Base-by-base conservation (phyloP, 768 basidiomycete genomes). In the Boletus insuetus region DNA sequence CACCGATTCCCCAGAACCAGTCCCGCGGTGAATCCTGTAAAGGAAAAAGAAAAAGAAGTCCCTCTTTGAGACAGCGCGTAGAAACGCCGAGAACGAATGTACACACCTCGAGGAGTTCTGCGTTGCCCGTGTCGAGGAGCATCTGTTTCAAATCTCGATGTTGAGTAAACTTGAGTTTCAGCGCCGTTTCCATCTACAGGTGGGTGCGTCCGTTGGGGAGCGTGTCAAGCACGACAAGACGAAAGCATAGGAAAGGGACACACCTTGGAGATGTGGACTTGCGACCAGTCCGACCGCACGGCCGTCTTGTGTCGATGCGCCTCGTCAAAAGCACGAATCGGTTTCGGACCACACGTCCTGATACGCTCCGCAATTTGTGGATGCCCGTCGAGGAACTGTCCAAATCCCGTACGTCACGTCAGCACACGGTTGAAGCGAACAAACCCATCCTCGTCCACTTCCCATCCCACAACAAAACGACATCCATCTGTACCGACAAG, bases 1-100 rank as follows among this genome's bases (percentile, higher is more conserved):
- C 76, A 6, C 88, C 88, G 58, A 84, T 67, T 24, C 88, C 88
- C 87, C 88, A 90, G 69, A 89, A 89, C 49, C 85, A 76, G 65
- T 90, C 89, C 59, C 83, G 82, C 60, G 84, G 83, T 11, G 86
- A 87, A 68, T 86, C 83, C 86, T 87, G 59, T 49, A 6, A 1
- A 37, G 24, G 24, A 24, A 24, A 24, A 24, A 24, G 24, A 24
- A 6, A 24, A 24, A 24, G 24, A 24, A 0, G 13, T 13, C 12
- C 16, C 5, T 50, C 35, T 12, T 54, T 43, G 22, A 46, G 47
- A 34, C 19, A 19, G 22, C 6, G 10, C n/a, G 41, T 14, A 19
- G 6, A 14, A 8, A 17, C 7, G 26, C 1, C 5, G 16, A 26
- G 16, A 45, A 58, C 19, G 32, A 0, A 16, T 1, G 43, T 65